phyloP scores from a whole-genome alignment of 2,329 filamentous ascomycete genomes.

The Plenodomus tracheiphilus region DNA sequence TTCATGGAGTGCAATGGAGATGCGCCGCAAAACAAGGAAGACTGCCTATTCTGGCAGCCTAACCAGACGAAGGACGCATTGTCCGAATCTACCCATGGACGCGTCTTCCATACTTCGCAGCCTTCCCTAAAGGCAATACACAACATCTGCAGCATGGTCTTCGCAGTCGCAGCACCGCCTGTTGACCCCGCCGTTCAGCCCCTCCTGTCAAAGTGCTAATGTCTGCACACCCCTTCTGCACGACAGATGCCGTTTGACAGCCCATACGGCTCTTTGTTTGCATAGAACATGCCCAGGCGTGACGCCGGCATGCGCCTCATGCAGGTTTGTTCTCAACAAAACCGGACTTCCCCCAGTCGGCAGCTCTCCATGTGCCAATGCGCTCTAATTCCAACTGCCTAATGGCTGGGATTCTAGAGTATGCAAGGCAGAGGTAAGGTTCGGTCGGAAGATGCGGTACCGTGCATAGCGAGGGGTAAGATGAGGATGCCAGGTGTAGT shows the following conservation, averaged over 20 bases:
- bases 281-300: conserved; percentile 22
- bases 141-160: neutral
- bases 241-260: conserved; percentile 1
- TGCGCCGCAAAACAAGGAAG: neutral
- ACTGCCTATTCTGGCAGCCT: neutral
- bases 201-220: neutral
- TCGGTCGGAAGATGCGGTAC: neutral
- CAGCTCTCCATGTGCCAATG: conserved; percentile 9
- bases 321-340: conserved; percentile 26
- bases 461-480: neutral
- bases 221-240: neutral
- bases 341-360: conserved; percentile 11
- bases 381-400: conserved; percentile 5
- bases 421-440: neutral
- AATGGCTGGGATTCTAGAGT: neutral
- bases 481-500: neutral
- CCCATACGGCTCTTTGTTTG: conserved; percentile 1
- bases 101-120: conserved; percentile 1
- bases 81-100: neutral
- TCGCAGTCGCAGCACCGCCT: neutral
- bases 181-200: neutral
- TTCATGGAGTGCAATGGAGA: neutral
- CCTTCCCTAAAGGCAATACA: conserved; percentile 3
- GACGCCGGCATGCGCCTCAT: conserved; percentile 18
- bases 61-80: neutral